phyloP scores from a whole-genome alignment of 768 basidiomycete species.

The Amanita muscaria region DNA sequence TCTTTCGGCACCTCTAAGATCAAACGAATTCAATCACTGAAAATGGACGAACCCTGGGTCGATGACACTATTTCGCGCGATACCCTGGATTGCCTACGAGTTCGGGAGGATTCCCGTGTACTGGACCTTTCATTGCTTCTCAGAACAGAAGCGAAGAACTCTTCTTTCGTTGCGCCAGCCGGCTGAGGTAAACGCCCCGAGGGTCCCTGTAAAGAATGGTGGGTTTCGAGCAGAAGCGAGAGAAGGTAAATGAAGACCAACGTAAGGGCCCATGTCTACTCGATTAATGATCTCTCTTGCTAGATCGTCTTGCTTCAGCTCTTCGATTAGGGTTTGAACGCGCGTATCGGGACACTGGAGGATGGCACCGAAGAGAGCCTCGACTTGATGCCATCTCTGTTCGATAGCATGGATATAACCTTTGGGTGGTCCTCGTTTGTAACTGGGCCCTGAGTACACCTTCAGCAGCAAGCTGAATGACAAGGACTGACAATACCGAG shows the following conservation, averaged over 20 bases:
- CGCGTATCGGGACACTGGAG: constrained; percentile 62
- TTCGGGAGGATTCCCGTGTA: constrained; percentile 46
- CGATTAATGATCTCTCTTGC: constrained; percentile 69
- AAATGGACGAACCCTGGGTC: constrained; percentile 36
- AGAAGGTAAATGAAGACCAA: constrained; percentile 24
- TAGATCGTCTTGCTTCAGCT: constrained; percentile 62
- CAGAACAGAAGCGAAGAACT: constrained; percentile 69
- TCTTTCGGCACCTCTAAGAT: too few relatives aligned
- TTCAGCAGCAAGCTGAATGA: background rate
- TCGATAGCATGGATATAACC: constrained; percentile 93
- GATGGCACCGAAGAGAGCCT: constrained; percentile 78
- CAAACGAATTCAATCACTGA: constrained; percentile 7
- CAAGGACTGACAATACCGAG: constrained; percentile 31
- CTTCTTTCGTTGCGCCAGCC: constrained; percentile 60
- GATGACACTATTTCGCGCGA: constrained; percentile 77
- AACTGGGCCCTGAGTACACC: constrained; percentile 54
- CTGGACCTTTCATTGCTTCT: constrained; percentile 42
- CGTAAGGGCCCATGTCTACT: constrained; percentile 77
- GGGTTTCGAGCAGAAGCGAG: constrained; percentile 3
- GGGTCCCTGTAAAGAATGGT: constrained; percentile 42
- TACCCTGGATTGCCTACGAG: constrained; percentile 65
- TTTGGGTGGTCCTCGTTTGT: constrained; percentile 79
- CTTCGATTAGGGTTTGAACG: constrained; percentile 52
- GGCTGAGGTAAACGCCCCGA: constrained; percentile 56
- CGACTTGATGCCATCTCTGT: constrained; percentile 86